Percentiles rank a stretch among this genome's conserved stretches.
Conservation (phyloP, 352 stramenopile species). For the Elongisporangium prolatum region DNA sequence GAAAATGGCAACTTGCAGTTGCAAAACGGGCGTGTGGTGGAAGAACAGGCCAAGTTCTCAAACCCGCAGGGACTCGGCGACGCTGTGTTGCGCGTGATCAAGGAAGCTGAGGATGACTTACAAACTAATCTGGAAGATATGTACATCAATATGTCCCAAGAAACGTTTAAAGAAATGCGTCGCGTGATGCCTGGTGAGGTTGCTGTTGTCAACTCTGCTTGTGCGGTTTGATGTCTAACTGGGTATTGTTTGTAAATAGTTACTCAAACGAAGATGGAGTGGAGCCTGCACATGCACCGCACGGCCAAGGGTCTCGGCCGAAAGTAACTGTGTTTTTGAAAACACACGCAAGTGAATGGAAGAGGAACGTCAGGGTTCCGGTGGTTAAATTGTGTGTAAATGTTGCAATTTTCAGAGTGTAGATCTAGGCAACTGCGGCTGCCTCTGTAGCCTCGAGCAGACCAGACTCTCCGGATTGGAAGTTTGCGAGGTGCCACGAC, state of each 20-base stretch:
- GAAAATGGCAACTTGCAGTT: slow-evolving; percentile 95
- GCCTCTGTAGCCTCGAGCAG: slow-evolving; percentile 45
- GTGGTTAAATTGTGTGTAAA: neutral
- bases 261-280: slow-evolving; percentile 88
- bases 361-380: neutral
- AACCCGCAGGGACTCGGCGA: slow-evolving; percentile 44
- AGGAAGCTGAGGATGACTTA: slow-evolving; percentile 78
- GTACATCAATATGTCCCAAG: slow-evolving; percentile 94
- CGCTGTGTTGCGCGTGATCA: slow-evolving; percentile 68
- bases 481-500: slow-evolving; percentile 73
- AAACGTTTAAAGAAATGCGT: slow-evolving; percentile 94
- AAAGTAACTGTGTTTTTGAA: slow-evolving; percentile 37
- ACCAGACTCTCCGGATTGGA: slow-evolving; percentile 60
- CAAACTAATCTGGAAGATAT: slow-evolving; percentile 91
- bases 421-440: neutral
- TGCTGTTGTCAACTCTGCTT: neutral
- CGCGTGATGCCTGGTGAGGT: slow-evolving; percentile 87
- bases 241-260: slow-evolving; percentile 25
- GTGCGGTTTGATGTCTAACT: slow-evolving; percentile 2
- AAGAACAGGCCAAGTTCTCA: slow-evolving; percentile 44
- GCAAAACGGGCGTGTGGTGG: slow-evolving; percentile 71
- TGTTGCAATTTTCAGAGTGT: neutral
- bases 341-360: neutral
- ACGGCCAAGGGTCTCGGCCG: slow-evolving; percentile 68
- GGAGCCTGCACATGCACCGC: slow-evolving; percentile 78